Evolutionary conservation across 2,329 filamentous ascomycete genomes (phyloP).

Genomic region (Colletotrichum coccodes): DNA sequence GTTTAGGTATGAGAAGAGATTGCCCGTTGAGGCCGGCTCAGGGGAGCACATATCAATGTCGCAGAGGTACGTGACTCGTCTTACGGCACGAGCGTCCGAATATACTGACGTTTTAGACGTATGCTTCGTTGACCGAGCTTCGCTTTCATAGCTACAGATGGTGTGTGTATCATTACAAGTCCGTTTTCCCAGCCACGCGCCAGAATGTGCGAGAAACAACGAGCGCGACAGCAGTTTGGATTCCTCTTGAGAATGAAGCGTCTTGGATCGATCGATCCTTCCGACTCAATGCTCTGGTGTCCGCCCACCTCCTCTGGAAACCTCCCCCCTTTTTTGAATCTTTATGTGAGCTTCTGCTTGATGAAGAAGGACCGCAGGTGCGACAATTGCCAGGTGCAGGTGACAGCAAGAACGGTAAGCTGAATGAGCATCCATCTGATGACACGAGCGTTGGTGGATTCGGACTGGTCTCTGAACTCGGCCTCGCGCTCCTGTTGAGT

Average conservation of each 20-base stretch:
- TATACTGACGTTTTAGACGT: constrained; percentile 15
- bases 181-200: constrained; percentile 1
- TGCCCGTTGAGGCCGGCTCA: background rate
- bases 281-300: constrained; percentile 4
- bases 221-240: background rate
- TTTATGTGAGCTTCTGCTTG: constrained; percentile 97
- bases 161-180: constrained; percentile 33
- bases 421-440: constrained; percentile 95
- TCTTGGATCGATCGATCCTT: background rate
- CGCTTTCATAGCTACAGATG: constrained; percentile 27
- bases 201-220: background rate
- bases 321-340: background rate
- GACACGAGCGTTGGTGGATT: constrained; percentile 90
- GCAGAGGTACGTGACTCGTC: too few species aligned
- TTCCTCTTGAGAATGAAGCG: background rate
- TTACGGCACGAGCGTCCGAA: background rate
- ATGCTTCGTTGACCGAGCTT: constrained; percentile 29
- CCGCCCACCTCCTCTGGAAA: constrained; percentile 3
- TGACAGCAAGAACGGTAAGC: constrained; percentile 82
- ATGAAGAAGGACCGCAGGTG: constrained; percentile 98
- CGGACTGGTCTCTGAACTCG: constrained; percentile 97
- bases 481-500: constrained; percentile 85
- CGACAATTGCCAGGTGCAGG: constrained; percentile 96
- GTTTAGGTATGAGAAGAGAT: background rate
- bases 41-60: too few species aligned